Percentiles rank a stretch among this genome's conserved stretches.
phyloP scores from a whole-genome alignment of 139 green algal genomes.

The Picochlorum costavermella region DNA sequence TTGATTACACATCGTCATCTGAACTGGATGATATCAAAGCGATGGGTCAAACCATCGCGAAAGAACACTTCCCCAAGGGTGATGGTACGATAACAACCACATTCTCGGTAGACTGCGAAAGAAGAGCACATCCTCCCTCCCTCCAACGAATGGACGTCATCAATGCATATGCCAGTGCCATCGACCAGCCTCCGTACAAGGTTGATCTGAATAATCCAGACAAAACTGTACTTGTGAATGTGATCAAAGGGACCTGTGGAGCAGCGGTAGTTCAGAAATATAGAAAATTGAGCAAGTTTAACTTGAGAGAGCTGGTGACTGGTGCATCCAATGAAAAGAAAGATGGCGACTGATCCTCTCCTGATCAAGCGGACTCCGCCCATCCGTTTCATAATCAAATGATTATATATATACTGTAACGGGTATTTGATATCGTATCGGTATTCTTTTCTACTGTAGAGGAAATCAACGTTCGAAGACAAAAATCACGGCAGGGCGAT shows the following conservation, averaged over 20 bases:
- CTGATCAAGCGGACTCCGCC: too few relatives aligned
- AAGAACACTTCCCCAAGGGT: constrained; percentile 24
- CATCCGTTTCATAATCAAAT: too few relatives aligned
- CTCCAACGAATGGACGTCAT: constrained; percentile 46
- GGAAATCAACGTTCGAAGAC: too few relatives aligned
- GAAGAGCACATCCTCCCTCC: constrained; percentile 14
- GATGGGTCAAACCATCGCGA: constrained; percentile 16
- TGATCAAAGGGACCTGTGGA: constrained; percentile 31
- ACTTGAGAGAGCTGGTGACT: neutral
- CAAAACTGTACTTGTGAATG: constrained; percentile 39
- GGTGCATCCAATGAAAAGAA: neutral
- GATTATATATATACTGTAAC: too few relatives aligned
- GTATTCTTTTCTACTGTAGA: too few relatives aligned
- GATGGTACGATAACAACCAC: neutral
- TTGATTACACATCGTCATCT: constrained; percentile 32
- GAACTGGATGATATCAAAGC: constrained; percentile 33
- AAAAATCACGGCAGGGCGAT: too few relatives aligned
- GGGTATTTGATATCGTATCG: too few relatives aligned
- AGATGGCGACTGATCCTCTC: neutral
- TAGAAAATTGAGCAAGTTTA: constrained; percentile 25
- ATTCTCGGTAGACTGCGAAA: constrained; percentile 41
- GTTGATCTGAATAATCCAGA: constrained; percentile 33
- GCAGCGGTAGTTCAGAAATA: constrained; percentile 37
- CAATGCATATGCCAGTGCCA: constrained; percentile 29
- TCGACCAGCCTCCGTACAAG: constrained; percentile 37